Base-by-base conservation (phyloP, 306 rosid species). In the Fagus crenata region DNA sequence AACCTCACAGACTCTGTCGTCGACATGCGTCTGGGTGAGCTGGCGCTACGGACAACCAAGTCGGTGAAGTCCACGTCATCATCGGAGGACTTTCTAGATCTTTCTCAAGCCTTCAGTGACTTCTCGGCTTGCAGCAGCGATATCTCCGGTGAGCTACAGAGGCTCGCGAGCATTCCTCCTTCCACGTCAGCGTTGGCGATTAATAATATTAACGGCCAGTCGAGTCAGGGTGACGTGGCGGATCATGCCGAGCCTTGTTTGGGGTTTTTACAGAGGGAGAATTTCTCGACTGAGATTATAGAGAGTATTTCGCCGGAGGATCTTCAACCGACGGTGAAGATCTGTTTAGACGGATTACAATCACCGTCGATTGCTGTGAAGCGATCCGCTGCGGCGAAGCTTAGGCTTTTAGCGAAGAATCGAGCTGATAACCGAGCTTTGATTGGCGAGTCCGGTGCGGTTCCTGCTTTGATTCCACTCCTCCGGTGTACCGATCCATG, bases 231-330 rank as follows among this genome's bases (percentile, higher is more conserved):
- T 17, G 14, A 56, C 4, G 79, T 53, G 53, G 56, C 83, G 0
- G 98, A 88, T 46, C 14, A 46, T 67, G 80, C 88, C 0, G 96
- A 93, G 80, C 98, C 98, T 1, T 95, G 99, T 86, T 53, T 74
- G 63, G 99, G 99, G 69, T 95, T 95, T 61, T 76, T 95, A 1
- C 96, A 87, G 86, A 86, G 99, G 78, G 97, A 91, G 81, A 89
- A 74, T 42, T 95, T 95, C 87, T 95, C 99, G 0, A 92, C 96
- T 0, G 99, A 95, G 88, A 95, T 95, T 15, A 91, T 95, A 58
- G 99, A 95, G 87, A 95, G 93, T 75, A 95, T 95, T 49, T 92
- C 99, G 82, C 97, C 99, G 69, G 99, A 95, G 86, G 99, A 95
- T 92, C 97, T 95, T 36, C 97, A 86, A 49, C 99, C 99, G 76